A percentile compares a stretch with the other conserved stretches of the same genome.
phyloP scores from a whole-genome alignment of 2,329 filamentous ascomycete species.

The Nemania sp. region DNA sequence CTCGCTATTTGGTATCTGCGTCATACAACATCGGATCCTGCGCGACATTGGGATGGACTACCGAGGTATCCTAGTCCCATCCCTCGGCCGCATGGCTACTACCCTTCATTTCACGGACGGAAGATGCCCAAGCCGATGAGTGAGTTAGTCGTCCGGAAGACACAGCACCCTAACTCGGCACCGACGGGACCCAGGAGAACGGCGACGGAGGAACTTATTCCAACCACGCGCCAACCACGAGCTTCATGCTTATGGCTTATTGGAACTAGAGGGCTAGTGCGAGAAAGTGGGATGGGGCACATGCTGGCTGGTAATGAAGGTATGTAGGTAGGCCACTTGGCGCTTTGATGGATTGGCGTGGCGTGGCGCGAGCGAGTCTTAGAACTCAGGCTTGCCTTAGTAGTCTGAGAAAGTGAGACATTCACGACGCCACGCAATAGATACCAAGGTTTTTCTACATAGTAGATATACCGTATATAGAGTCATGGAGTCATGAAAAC shows the following conservation, averaged over 20 bases:
- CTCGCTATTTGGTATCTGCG: slow-evolving; percentile 15
- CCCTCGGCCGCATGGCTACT: slow-evolving; percentile 18
- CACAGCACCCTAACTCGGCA: slow-evolving; percentile 4
- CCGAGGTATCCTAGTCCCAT: not conserved
- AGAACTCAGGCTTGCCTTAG: slow-evolving; percentile 8
- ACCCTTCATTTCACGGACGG: not conserved
- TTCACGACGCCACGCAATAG: slow-evolving; percentile 17
- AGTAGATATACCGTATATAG: not conserved
- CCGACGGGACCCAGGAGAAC: slow-evolving; percentile 1
- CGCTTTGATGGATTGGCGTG: slow-evolving; percentile 27
- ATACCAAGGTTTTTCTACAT: not conserved
- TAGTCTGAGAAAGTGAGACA: slow-evolving; percentile 15
- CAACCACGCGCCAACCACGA: no score
- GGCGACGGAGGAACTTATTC: no score
- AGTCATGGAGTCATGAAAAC: not conserved
- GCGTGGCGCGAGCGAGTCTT: not conserved
- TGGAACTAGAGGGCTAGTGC: not conserved
- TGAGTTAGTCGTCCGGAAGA: not conserved
- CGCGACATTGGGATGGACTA: slow-evolving; percentile 4
- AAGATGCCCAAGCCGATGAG: not conserved
- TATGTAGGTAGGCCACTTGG: not conserved
- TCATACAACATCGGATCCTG: slow-evolving; percentile 18
- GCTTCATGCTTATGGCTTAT: not conserved
- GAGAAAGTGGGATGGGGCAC: not conserved
- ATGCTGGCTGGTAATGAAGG: not conserved